Conservation (phyloP, 345 rosid species). For the Brassica incana region DNA sequence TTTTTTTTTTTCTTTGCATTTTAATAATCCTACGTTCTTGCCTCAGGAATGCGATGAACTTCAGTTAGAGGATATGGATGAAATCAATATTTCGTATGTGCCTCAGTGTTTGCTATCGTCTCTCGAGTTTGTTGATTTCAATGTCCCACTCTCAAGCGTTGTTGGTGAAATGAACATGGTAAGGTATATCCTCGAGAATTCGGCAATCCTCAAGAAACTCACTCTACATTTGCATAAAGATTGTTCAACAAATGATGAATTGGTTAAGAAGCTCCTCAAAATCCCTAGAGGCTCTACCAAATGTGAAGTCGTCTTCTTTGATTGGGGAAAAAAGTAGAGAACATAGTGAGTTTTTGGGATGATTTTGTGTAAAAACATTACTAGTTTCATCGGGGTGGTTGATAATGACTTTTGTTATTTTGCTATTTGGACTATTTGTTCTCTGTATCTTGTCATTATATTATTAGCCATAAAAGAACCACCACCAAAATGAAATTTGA, state of each 20-base stretch:
- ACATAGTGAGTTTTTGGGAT: background rate
- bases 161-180: background rate
- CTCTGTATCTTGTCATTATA: no score
- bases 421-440: no score
- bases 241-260: background rate
- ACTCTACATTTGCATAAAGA: background rate
- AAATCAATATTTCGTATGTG: background rate
- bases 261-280: background rate
- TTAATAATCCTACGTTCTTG: background rate
- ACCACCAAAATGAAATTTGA: no score
- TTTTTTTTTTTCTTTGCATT: background rate
- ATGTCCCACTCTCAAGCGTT: background rate
- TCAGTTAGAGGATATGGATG: background rate
- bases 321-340: background rate
- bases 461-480: no score
- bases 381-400: background rate
- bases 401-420: no score
- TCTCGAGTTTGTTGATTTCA: background rate
- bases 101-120: conserved; percentile 6
- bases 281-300: background rate
- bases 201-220: background rate
- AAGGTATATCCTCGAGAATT: background rate
- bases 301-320: background rate
- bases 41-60: background rate
- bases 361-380: background rate